phyloP scores from a whole-genome alignment of 345 rosid species.

The Crucihimalaya himalaica region DNA sequence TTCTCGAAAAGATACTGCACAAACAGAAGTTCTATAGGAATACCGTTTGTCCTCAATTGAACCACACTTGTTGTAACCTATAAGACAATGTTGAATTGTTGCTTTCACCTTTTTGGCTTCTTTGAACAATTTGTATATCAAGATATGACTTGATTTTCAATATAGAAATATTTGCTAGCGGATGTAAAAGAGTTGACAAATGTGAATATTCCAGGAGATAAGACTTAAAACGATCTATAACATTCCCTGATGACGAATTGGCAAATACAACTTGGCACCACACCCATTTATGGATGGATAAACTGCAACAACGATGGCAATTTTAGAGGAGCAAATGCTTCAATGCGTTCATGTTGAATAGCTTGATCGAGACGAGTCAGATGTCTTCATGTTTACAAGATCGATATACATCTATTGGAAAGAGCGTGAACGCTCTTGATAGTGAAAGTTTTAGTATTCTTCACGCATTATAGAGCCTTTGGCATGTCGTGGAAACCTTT shows the following conservation, averaged over 20 bases:
- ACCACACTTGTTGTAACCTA: not conserved
- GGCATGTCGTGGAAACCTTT: not conserved
- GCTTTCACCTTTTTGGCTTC: not conserved
- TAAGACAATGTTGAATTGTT: not conserved
- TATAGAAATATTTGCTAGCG: not conserved
- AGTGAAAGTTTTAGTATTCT: not conserved
- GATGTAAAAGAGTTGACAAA: not conserved
- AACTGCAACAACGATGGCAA: not conserved
- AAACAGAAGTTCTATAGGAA: not conserved
- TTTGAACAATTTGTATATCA: not conserved
- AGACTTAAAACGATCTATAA: not conserved
- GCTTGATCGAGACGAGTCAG: not conserved
- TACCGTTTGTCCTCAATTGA: not conserved
- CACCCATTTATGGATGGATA: not conserved
- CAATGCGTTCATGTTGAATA: not conserved
- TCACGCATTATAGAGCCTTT: not conserved
- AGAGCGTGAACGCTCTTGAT: not conserved
- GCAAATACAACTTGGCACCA: not conserved
- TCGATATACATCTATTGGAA: not conserved
- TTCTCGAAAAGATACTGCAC: conserved; percentile 23
- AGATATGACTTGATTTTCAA: not conserved
- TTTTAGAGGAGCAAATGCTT: not conserved
- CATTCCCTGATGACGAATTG: not conserved
- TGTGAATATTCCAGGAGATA: not conserved
- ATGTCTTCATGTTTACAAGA: not conserved